Evolutionary conservation across 441 rosid genomes (phyloP).

Genomic region (Capsella rubella): DNA sequence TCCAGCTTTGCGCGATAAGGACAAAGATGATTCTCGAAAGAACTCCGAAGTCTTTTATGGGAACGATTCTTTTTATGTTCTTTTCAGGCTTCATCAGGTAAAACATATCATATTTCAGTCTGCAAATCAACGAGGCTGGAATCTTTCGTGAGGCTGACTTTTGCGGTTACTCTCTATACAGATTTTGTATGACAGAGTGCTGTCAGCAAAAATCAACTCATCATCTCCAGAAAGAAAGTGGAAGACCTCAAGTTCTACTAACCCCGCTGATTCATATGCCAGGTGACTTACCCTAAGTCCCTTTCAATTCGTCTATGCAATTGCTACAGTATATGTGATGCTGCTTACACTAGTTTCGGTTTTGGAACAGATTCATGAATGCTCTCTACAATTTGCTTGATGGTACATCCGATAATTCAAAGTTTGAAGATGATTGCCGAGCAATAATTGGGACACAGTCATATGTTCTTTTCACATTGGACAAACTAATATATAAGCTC

Average conservation of each 20-base stretch:
- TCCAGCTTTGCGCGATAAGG: constrained; percentile 52
- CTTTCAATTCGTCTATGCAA: constrained; percentile 9
- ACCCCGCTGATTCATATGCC: constrained; percentile 80
- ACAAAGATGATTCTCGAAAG: constrained; percentile 58
- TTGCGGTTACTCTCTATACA: constrained; percentile 41
- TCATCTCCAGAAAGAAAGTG: constrained; percentile 92
- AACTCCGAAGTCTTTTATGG: constrained; percentile 82
- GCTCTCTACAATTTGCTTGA: constrained; percentile 95
- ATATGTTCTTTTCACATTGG: constrained; percentile 91
- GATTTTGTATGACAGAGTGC: constrained; percentile 90
- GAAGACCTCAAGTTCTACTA: constrained; percentile 79
- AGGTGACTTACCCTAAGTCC: constrained; percentile 53
- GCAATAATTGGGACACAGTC: constrained; percentile 97
- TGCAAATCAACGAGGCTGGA: background rate
- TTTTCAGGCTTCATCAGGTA: constrained; percentile 98
- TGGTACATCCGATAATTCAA: constrained; percentile 94
- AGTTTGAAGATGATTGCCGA: constrained; percentile 98
- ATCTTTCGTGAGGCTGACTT: constrained; percentile 15
- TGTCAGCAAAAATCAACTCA: constrained; percentile 90
- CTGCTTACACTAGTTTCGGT: constrained; percentile 16
- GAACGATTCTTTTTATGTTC: constrained; percentile 93
- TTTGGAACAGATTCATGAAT: constrained; percentile 75
- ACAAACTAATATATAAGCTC: constrained; percentile 90
- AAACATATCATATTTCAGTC: constrained; percentile 21
- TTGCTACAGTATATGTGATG: constrained; percentile 17